Evolutionary conservation across 2,329 filamentous ascomycete genomes (phyloP).

Genomic region (Fusarium ambrosium): DNA sequence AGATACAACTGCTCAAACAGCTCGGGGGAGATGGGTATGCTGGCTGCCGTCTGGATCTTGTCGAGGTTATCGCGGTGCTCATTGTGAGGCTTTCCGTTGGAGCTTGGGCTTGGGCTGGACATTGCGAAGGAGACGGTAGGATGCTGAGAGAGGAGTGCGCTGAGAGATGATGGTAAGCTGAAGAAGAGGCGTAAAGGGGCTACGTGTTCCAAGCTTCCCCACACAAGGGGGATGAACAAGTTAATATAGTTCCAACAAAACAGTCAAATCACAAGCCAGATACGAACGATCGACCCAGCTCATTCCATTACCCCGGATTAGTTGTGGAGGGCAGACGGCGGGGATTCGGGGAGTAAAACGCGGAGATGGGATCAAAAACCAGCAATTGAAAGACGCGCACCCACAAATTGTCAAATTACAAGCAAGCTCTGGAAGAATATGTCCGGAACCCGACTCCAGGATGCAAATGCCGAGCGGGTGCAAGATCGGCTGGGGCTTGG

Average conservation of each 20-base stretch:
- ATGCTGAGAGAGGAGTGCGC: background rate
- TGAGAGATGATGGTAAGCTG: background rate
- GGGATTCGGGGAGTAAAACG: background rate
- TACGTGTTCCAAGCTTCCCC: background rate
- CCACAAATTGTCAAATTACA: background rate
- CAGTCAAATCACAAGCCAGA: background rate
- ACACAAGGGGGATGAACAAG: background rate
- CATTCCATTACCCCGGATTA: constrained; percentile 6
- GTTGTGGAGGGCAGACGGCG: background rate
- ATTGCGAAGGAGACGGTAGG: background rate
- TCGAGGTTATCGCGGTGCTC: constrained; percentile 39
- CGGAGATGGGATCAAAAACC: background rate
- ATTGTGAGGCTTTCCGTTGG: constrained; percentile 23
- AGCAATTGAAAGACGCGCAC: background rate
- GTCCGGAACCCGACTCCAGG: background rate
- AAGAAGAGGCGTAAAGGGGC: background rate
- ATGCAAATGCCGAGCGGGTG: constrained; percentile 4
- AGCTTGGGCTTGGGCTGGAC: constrained; percentile 25
- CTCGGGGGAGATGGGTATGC: constrained; percentile 63
- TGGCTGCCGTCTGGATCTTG: constrained; percentile 52
- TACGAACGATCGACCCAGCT: background rate
- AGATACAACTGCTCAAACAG: constrained; percentile 68
- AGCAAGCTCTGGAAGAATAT: background rate
- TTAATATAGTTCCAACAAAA: background rate
- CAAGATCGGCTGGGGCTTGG: constrained; percentile 1